Percentiles rank a stretch among this genome's conserved stretches.
These are phyloP conservation scores for Ceratorhiza oryzae-sativae DNA, from an alignment of 1,284 basidiomycete species.

Conservation along the genomic window DNA sequence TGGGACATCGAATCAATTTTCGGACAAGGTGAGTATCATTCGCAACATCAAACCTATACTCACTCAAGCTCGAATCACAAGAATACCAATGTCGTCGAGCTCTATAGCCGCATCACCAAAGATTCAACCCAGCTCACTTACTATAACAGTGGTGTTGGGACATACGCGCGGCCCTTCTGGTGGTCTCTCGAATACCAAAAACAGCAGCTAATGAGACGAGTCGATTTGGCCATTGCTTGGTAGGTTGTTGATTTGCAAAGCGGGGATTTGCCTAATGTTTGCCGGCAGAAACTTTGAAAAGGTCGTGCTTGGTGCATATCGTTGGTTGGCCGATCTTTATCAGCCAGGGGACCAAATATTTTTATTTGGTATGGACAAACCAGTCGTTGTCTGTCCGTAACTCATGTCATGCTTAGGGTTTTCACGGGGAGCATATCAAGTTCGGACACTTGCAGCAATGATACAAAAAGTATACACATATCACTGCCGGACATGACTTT, in stretches of 20 bases:
- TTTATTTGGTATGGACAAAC: constrained; percentile 36
- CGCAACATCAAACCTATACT: too few species aligned
- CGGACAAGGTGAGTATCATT: background rate
- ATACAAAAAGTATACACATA: constrained; percentile 50
- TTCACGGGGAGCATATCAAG: constrained; percentile 59
- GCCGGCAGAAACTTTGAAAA: constrained; percentile 38
- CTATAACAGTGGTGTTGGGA: constrained; percentile 42
- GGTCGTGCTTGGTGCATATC: constrained; percentile 39
- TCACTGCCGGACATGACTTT: background rate
- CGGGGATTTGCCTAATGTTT: background rate
- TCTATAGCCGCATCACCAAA: constrained; percentile 21
- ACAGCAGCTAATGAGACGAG: background rate
- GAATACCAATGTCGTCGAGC: constrained; percentile 27
- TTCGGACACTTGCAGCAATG: constrained; percentile 55
- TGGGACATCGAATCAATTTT: constrained; percentile 2
- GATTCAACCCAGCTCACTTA: constrained; percentile 36
- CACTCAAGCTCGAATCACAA: background rate
- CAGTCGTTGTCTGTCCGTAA: background rate
- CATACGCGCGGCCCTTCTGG: constrained; percentile 34
- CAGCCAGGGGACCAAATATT: constrained; percentile 38
- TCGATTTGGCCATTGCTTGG: constrained; percentile 42
- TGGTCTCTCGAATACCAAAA: constrained; percentile 10
- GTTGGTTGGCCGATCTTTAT: constrained; percentile 41
- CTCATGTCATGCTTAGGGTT: constrained; percentile 51
- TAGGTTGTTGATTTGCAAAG: background rate